Conservation (phyloP, 2,329 filamentous ascomycete genomes). For the Botrytis cinerea region DNA sequence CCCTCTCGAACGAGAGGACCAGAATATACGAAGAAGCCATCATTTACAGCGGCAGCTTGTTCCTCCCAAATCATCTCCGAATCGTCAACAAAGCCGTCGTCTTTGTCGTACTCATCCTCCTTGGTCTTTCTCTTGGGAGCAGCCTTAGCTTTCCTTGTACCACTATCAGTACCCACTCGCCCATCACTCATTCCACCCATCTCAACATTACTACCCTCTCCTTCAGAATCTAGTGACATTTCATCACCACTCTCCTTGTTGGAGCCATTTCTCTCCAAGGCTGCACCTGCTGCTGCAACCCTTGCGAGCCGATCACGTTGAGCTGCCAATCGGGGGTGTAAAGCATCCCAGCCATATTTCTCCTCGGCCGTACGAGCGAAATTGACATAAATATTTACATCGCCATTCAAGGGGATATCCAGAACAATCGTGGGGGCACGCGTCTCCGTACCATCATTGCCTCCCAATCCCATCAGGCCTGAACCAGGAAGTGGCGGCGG, state of each 20-base stretch:
- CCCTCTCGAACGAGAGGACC: constrained; percentile 86
- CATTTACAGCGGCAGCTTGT: constrained; percentile 87
- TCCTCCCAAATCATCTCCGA: constrained; percentile 95
- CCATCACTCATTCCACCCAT: constrained; percentile 69
- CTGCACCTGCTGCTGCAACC: constrained; percentile 85
- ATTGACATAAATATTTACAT: constrained; percentile 89
- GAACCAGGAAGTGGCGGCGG: constrained; percentile 62
- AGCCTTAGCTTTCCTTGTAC: constrained; percentile 60
- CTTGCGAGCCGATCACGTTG: constrained; percentile 84
- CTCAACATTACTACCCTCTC: constrained; percentile 84
- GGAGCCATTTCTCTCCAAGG: constrained; percentile 74
- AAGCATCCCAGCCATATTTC: constrained; percentile 88
- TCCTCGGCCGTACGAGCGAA: constrained; percentile 93
- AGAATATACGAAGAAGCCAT: constrained; percentile 98
- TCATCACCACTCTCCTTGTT: constrained; percentile 73
- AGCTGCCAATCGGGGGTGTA: constrained; percentile 88
- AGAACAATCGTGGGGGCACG: constrained; percentile 78
- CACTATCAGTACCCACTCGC: constrained; percentile 60
- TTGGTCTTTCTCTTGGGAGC: constrained; percentile 68
- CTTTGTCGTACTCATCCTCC: constrained; percentile 81
- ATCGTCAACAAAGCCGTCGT: constrained; percentile 87
- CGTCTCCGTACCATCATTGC: constrained; percentile 56
- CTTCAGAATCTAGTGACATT: constrained; percentile 73
- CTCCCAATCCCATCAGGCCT: constrained; percentile 62
- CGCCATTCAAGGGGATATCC: constrained; percentile 72